Percentiles rank a stretch among this genome's conserved stretches.
Conservation (phyloP, 345 rosid species). For the Citrus reticulata region DNA sequence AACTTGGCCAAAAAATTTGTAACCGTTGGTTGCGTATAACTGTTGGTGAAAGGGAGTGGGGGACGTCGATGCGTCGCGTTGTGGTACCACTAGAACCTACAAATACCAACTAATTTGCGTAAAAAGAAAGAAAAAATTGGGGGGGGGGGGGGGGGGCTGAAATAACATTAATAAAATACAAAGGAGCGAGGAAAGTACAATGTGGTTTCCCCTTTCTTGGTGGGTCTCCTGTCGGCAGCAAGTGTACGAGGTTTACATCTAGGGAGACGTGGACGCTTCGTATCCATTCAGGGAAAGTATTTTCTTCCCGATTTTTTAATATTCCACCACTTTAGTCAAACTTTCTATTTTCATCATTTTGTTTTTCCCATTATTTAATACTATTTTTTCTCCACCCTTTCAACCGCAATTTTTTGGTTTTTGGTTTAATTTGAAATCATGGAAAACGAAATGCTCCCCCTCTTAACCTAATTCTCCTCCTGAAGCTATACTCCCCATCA, state of each 20-base stretch:
- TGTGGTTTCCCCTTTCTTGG: slow-evolving; percentile 15
- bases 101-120: too few species aligned
- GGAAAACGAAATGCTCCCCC: not conserved
- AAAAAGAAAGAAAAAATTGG: too few species aligned
- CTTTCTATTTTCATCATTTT: slow-evolving; percentile 10
- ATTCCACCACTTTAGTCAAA: slow-evolving; percentile 10
- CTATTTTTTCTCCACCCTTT: not conserved
- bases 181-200: slow-evolving; percentile 13
- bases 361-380: not conserved
- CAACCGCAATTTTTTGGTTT: slow-evolving; percentile 21
- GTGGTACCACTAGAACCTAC: too few species aligned
- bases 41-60: too few species aligned
- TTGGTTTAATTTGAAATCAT: slow-evolving; percentile 13
- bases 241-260: slow-evolving; percentile 73
- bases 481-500: too few species aligned
- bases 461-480: not conserved
- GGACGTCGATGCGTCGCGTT: too few species aligned
- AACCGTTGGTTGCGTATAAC: too few species aligned
- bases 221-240: slow-evolving; percentile 59
- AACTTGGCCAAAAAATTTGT: too few species aligned
- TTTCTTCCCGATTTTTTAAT: slow-evolving; percentile 2
- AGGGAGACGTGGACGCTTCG: slow-evolving; percentile 59
- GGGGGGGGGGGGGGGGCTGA: too few species aligned
- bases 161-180: not conserved
- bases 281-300: slow-evolving; percentile 39